Evolutionary conservation across 495 filamentous ascomycete genomes (phyloP), one percentile per base, ranked within the genome.

Genomic region (Coniosporium apollinis): DNA sequence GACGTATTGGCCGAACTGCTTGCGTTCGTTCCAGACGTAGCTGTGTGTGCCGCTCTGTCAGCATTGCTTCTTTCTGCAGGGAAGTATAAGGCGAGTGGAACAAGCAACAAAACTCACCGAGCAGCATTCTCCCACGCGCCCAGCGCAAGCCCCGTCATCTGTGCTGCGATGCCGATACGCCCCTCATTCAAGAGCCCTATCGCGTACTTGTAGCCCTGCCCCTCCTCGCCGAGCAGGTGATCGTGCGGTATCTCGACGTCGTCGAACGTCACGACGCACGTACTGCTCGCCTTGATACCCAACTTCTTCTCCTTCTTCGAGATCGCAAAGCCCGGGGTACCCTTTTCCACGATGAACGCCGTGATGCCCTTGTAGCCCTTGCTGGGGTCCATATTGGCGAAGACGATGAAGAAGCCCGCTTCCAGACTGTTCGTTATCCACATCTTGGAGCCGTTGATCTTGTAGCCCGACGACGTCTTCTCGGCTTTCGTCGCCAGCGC

Each of bases 241-340:
- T 76, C 79, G 54, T 74, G 74, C 19, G 73, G 87, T 13, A 99
- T 71, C 49, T 89, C 74, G 17, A 96, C 87, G 50, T 96, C 89
- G 57, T 99, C 89, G 43, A 99, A 94, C 67, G 77, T 99, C 50
- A 99, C 67, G 30, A 91, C 84, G 58, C 89, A 99, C 15, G 89
- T 99, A 63, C 79, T 86, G 62, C 80, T 87, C 2, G 89, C 89
- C 36, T 67, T 74, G 60, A 99, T 99, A 28, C 89, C 89, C 21
- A 99, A 73, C 67, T 99, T 99, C 76, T 93, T 94, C 67, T 99
- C 89, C 66, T 99, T 99, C 71, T 99, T 99, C 14, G 89, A 82
- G 53, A 99, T 86, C 13, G 69, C 74, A 67, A 99, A 96, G 3
- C 89, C 89, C 37, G 77, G 75, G 33, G 73, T 80, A 46, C 63